Evolutionary conservation across 257 asterid genomes (phyloP).

Genomic region (Solanum dulcamara): DNA sequence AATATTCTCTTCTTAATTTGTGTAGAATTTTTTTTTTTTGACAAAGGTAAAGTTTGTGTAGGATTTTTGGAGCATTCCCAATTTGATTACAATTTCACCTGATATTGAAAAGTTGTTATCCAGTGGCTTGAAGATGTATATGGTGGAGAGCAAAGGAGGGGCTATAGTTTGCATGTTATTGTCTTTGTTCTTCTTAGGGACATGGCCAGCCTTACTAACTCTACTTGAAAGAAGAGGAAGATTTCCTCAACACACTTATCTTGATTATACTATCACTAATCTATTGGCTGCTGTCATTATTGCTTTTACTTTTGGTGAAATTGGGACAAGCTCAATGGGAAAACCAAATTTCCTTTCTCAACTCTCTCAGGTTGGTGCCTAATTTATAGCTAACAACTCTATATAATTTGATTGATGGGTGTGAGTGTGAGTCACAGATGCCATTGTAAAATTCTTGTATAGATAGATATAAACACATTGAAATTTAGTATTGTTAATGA

Average conservation of each 20-base stretch:
- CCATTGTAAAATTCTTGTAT: neutral
- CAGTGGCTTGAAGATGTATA: conserved; percentile 44
- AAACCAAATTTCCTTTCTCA: conserved; percentile 65
- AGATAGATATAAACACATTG: neutral
- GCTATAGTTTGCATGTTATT: conserved; percentile 86
- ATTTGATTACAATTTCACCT: conserved; percentile 9
- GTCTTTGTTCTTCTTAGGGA: conserved; percentile 66
- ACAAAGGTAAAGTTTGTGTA: too few species aligned
- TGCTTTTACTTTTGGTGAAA: conserved; percentile 85
- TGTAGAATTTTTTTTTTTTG: conserved; percentile 30
- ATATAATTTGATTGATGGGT: neutral
- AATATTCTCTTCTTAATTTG: neutral
- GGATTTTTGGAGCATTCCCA: conserved; percentile 24
- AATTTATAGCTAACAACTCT: neutral
- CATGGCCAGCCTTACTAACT: conserved; percentile 91
- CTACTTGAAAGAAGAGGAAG: conserved; percentile 88
- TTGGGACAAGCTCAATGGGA: conserved; percentile 36
- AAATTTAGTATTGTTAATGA: neutral
- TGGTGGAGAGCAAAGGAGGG: conserved; percentile 92
- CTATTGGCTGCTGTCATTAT: conserved; percentile 79
- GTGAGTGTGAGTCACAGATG: neutral
- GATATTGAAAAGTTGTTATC: neutral
- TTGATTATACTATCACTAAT: conserved; percentile 79
- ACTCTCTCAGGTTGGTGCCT: conserved; percentile 48
- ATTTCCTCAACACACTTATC: conserved; percentile 88